phyloP scores from a whole-genome alignment of 78 protist genomes.

The Pelomyxa schiedti region DNA sequence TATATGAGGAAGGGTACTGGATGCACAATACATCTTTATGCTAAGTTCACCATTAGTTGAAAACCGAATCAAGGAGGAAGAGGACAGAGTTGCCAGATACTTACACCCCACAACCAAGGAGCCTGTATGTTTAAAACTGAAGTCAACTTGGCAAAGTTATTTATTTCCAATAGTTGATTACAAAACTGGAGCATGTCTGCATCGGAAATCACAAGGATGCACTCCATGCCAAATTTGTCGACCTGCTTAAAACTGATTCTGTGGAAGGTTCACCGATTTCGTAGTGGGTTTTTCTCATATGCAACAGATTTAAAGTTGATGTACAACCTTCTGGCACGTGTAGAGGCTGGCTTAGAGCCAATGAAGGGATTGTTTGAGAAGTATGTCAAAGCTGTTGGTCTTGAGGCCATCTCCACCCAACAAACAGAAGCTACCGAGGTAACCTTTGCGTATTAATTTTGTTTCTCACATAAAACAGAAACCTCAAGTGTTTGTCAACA shows the following conservation, averaged over 20 bases:
- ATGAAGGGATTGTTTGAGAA: conserved; percentile 13
- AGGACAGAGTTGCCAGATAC: conserved; percentile 21
- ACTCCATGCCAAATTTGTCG: conserved; percentile 30
- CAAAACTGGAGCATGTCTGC: conserved; percentile 15
- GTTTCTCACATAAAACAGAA: too few species aligned
- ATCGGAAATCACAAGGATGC: conserved; percentile 31
- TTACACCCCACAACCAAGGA: conserved; percentile 2
- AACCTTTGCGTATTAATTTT: too few species aligned
- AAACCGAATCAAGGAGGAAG: conserved; percentile 24
- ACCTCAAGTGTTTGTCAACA: conserved; percentile 28
- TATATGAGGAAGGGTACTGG: too few species aligned
- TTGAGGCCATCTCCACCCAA: conserved; percentile 36
- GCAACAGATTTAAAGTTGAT: conserved; percentile 47
- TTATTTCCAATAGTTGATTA: conserved; percentile 14
- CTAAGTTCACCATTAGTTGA: too few species aligned
- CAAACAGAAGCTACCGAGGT: conserved; percentile 44
- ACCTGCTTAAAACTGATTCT: conserved; percentile 21
- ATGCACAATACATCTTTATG: too few species aligned
- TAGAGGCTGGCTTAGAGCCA: conserved; percentile 12
- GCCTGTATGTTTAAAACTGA: not conserved
- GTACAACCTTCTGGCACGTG: conserved; percentile 31
- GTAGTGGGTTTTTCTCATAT: too few species aligned
- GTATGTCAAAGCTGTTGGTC: conserved; percentile 29
- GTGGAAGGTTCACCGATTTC: too few species aligned
- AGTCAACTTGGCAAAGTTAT: too few species aligned